Conservation (phyloP, 73 alveolate species). For the Stentor coeruleus region DNA sequence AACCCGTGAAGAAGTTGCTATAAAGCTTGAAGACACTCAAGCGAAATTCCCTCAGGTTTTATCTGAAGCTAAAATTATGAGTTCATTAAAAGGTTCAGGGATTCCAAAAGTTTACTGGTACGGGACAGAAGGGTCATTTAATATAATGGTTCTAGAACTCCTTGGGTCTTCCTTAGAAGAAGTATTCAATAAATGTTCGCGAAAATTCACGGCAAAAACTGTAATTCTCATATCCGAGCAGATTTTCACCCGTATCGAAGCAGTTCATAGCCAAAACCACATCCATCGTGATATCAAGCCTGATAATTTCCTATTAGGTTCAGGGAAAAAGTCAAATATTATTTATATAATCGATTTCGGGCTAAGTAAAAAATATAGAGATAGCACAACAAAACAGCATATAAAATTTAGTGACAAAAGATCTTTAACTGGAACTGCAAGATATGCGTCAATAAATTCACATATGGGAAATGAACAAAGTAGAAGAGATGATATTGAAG, state of each 20-base stretch:
- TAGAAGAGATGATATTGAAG: background rate
- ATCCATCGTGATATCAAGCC: background rate
- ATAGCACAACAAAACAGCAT: no score
- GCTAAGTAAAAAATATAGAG: no score
- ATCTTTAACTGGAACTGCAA: background rate
- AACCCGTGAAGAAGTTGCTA: slow-evolving; percentile 67
- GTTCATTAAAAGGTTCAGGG: slow-evolving; percentile 47
- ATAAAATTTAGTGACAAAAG: no score
- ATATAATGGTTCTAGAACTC: background rate
- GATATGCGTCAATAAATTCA: background rate
- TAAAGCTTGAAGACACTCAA: slow-evolving; percentile 51
- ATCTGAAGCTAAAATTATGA: slow-evolving; percentile 62
- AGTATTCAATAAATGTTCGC: background rate
- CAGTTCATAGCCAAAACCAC: background rate
- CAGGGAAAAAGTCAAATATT: background rate
- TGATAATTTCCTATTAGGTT: background rate
- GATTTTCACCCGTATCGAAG: background rate
- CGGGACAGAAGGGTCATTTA: background rate
- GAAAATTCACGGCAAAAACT: background rate
- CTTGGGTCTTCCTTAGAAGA: background rate
- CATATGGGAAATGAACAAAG: background rate
- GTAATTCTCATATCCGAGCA: background rate
- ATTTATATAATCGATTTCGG: background rate
- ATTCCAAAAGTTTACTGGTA: background rate
- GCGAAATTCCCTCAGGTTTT: slow-evolving; percentile 41